Evolutionary conservation across 306 rosid species (phyloP).

Genomic region (Ammopiptanthus mongolicus): DNA sequence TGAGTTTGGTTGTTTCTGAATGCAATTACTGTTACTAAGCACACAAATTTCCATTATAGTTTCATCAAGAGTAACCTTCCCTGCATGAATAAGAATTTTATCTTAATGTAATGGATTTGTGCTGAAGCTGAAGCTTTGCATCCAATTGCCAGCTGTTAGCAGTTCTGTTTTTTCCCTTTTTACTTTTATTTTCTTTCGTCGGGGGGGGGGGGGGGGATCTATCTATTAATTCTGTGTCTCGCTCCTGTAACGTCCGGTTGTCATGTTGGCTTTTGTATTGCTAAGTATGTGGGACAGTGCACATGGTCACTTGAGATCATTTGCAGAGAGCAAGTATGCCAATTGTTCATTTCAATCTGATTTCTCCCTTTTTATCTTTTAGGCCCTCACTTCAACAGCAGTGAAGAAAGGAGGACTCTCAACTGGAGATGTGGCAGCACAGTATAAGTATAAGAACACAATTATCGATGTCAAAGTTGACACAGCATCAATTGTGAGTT

Average conservation of each 20-base stretch:
- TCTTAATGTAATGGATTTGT: background rate
- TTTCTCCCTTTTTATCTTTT: conserved; percentile 8
- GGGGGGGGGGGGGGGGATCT: too few species aligned
- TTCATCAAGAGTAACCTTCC: background rate
- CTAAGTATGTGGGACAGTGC: background rate
- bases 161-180: background rate
- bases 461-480: conserved; percentile 77
- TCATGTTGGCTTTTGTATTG: background rate
- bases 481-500: conserved; percentile 76
- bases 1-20: background rate
- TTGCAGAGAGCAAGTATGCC: background rate
- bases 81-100: background rate
- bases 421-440: conserved; percentile 70
- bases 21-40: background rate
- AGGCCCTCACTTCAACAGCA: conserved; percentile 92
- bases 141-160: background rate
- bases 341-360: conserved; percentile 1
- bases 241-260: background rate
- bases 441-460: conserved; percentile 75
- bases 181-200: background rate
- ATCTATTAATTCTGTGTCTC: background rate
- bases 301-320: background rate
- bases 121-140: background rate
- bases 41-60: background rate
- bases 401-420: conserved; percentile 89